Evolutionary conservation across 2,329 filamentous ascomycete species (phyloP), one percentile per base, ranked within the genome.

Genomic region (Fusarium haematococcum): DNA sequence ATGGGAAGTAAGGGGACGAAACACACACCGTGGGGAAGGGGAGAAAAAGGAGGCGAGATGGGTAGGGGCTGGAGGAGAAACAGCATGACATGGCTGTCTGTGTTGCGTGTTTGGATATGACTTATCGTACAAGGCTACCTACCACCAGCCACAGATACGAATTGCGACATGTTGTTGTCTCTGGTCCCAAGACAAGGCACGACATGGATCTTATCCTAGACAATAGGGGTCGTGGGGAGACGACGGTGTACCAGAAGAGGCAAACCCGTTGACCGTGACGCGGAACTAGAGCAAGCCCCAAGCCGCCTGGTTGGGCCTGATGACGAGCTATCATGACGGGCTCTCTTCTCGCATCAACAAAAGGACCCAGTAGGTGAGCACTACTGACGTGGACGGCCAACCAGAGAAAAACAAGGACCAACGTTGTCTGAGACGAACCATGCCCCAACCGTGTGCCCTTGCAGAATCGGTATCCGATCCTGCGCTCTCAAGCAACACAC

Each of bases 381-480:
- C 68, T 72, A 69, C 62, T 32, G 41, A 43, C 23, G 33, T 45
- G 57, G 61, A 25, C 32, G 16, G 6, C 23, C 23, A 58, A 23
- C 57, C 43, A 73, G 58, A 25, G 56, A 65, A 70, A 56, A 30
- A 35, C 50, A 45, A 71, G 27, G 23, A 25, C 68, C 71, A 64
- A 37, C 33, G 30, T 20, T 30, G 23, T 30, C 43, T 66, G 45
- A 65, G 52, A 62, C 62, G 35, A 71, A 52, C 37, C 48, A 20
- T 25, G 33, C 48, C 57, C 27, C 27, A n/a, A 52, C n/a, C 11
- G 32, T 50, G 43, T 25, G 58, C 72, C 71, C 72, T 74, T 72
- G 43, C 71, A 74, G 52, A 41, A 67, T 62, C 72, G n/a, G 41
- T 62, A 54, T 48, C 48, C 70, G 67, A 73, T 74, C 39, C 59